These are phyloP conservation scores for Vitis cinerea DNA, from an alignment of 164 flowering plant species.

Conservation along the genomic window DNA sequence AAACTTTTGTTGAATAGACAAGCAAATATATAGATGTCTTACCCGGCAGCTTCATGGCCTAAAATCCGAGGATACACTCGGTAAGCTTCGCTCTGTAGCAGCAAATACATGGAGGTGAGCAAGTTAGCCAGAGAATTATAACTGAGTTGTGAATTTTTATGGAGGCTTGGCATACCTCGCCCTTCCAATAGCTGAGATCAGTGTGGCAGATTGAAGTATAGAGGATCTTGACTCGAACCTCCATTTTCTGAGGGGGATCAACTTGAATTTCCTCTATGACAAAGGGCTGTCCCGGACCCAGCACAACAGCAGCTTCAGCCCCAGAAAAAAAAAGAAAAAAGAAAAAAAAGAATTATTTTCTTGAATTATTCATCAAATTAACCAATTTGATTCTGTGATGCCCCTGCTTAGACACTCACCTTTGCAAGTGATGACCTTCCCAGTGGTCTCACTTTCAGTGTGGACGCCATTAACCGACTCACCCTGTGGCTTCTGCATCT, in stretches of 20 bases:
- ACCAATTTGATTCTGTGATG: no score
- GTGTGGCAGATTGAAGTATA: conserved; percentile 75
- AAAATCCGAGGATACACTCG: conserved; percentile 62
- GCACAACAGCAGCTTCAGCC: conserved; percentile 54
- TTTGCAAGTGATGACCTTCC: conserved; percentile 21
- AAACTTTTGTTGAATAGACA: background rate
- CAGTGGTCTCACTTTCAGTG: conserved; percentile 4
- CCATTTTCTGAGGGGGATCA: conserved; percentile 65
- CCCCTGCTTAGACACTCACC: background rate
- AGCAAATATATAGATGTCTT: background rate
- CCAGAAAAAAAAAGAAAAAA: background rate
- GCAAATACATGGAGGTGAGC: background rate
- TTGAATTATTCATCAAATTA: no score
- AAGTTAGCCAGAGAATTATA: background rate
- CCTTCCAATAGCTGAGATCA: conserved; percentile 69
- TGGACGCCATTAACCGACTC: no score
- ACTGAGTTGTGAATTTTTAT: no score
- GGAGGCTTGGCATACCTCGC: conserved; percentile 43
- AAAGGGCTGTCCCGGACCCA: conserved; percentile 50
- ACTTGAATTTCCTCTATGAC: conserved; percentile 57
- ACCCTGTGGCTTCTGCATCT: no score
- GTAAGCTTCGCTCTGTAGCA: conserved; percentile 52
- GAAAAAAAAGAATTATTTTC: no score
- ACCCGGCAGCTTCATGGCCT: conserved; percentile 90
- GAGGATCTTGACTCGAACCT: conserved; percentile 60